Conservation (phyloP, 805 yeast genomes). For the Lipomyces sp. region DNA sequence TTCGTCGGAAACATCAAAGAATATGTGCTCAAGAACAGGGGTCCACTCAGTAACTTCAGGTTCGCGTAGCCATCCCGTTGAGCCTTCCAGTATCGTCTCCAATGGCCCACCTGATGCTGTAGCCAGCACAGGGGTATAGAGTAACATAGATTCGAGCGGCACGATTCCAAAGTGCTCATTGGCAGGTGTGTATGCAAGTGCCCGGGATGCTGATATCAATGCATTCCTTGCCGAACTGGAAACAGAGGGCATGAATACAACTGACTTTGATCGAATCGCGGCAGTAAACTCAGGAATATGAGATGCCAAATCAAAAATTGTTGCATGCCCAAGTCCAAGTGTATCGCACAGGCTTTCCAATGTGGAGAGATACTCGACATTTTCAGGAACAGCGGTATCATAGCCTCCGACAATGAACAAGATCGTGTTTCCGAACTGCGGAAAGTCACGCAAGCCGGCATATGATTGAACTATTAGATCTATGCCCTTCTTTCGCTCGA, state of each 20-base stretch:
- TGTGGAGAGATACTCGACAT: conserved; percentile 65
- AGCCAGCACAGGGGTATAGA: conserved; percentile 80
- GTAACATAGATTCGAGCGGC: conserved; percentile 90
- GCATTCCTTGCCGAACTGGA: conserved; percentile 60
- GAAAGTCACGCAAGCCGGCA: conserved; percentile 43
- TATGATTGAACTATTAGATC: conserved; percentile 72
- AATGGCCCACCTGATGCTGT: conserved; percentile 89
- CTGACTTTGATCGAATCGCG: conserved; percentile 38
- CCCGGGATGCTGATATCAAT: conserved; percentile 53
- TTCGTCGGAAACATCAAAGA: conserved; percentile 26
- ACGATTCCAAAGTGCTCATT: conserved; percentile 97
- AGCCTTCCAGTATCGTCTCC: conserved; percentile 60
- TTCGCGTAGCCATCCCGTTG: conserved; percentile 39
- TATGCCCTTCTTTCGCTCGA: conserved; percentile 81
- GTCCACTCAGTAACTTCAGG: conserved; percentile 40
- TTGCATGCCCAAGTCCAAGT: conserved; percentile 46
- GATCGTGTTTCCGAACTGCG: conserved; percentile 39
- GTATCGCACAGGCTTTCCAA: conserved; percentile 50
- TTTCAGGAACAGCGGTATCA: conserved; percentile 71
- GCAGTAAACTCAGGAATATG: conserved; percentile 18
- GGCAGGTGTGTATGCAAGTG: conserved; percentile 83
- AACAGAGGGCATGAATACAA: conserved; percentile 79
- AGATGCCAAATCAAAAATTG: conserved; percentile 34
- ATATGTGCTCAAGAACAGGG: conserved; percentile 34
- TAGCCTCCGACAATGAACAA: conserved; percentile 91